Evolutionary conservation across 2,329 filamentous ascomycete genomes (phyloP), one percentile per base, ranked within the genome.

Genomic region (Ascosphaera aggregata): DNA sequence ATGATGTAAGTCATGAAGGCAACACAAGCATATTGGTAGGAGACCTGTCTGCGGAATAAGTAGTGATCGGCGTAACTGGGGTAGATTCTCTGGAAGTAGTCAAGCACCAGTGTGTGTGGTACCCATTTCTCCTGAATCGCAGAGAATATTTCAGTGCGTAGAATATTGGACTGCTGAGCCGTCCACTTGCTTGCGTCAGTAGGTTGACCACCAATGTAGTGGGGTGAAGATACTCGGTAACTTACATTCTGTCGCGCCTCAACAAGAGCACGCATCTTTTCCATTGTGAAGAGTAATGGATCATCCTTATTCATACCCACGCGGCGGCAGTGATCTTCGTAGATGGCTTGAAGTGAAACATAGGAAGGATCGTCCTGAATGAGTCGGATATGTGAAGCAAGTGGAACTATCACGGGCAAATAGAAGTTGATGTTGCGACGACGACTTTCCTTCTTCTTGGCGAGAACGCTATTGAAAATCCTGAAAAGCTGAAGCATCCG

Each of bases 1-100:
- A 99, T 77, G 42, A 94, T 78, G 54, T 95, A 98, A 3, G 89
- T 95, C 79, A 98, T 93, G 62, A 98, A 98, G 1, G 89, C 93
- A 45, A 95, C 69, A 1, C 85, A 74, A 16, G 89, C 86, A 44
- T 93, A 76, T 59, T 98, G 89, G 63, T 95, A 94, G 17, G 82
- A 80, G 61, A 98, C 93, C 47, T 93, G 85, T 42, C 85, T 76
- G 42, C 89, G 80, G 80, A 99, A 99, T 42, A 98, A 71, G 84
- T 86, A 98, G 65, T 95, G 94, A 50, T 94, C 85, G 36, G 80
- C 73, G 57, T 81, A 98, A 45, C 80, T 77, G 20, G 84, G 79
- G 60, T 89, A 95, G 3, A 75, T 80, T 46, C 69, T 66, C 53
- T 85, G 80, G 70, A 94, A 94, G 62, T 86, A 94, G 46, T 92